A percentile compares a stretch with the other conserved stretches of the same genome.
phyloP scores from a whole-genome alignment of 2,329 filamentous ascomycete species.

The Cladosporium sp. region DNA sequence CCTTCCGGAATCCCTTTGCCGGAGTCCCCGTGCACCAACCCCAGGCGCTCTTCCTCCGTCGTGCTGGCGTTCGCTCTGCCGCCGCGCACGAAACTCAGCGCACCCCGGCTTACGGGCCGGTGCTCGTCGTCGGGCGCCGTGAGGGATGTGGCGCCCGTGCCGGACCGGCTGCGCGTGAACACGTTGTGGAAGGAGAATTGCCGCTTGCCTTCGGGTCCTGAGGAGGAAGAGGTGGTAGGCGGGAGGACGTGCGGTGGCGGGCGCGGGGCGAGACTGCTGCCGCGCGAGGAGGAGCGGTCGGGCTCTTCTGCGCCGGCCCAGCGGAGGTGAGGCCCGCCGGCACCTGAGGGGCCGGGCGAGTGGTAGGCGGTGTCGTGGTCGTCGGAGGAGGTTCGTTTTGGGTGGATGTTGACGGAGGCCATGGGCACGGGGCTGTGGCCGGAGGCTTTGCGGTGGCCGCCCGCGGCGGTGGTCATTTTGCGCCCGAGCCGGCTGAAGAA shows the following conservation, averaged over 20 bases:
- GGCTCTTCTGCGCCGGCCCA: conserved; percentile 33
- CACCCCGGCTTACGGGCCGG: conserved; percentile 30
- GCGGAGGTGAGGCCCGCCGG: conserved; percentile 42
- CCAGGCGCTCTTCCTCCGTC: conserved; percentile 33
- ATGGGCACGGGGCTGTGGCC: conserved; percentile 30
- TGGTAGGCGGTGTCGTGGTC: conserved; percentile 47
- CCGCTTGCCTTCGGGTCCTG: conserved; percentile 43
- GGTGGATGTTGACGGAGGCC: conserved; percentile 30
- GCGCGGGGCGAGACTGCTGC: conserved; percentile 41
- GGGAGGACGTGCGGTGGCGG: conserved; percentile 47
- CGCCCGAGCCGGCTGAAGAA: conserved; percentile 36
- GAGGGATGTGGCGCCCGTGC: conserved; percentile 15
- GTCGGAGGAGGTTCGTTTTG: conserved; percentile 13
- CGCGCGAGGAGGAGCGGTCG: conserved; percentile 38
- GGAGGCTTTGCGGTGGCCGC: conserved; percentile 15
- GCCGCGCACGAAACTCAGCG: conserved; percentile 27
- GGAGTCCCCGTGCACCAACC: conserved; percentile 31
- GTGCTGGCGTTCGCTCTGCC: conserved; percentile 20
- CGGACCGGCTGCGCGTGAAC: conserved; percentile 53
- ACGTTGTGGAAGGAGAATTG: conserved; percentile 93
- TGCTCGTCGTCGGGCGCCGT: conserved; percentile 14
- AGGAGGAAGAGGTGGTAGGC: not conserved
- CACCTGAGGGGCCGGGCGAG: conserved; percentile 17
- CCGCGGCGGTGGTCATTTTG: conserved; percentile 11
- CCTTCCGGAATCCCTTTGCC: conserved; percentile 13